Percentiles rank a stretch among this genome's conserved stretches.
phyloP scores from a whole-genome alignment of 2,329 filamentous ascomycete species.

The Endothia cerciana region DNA sequence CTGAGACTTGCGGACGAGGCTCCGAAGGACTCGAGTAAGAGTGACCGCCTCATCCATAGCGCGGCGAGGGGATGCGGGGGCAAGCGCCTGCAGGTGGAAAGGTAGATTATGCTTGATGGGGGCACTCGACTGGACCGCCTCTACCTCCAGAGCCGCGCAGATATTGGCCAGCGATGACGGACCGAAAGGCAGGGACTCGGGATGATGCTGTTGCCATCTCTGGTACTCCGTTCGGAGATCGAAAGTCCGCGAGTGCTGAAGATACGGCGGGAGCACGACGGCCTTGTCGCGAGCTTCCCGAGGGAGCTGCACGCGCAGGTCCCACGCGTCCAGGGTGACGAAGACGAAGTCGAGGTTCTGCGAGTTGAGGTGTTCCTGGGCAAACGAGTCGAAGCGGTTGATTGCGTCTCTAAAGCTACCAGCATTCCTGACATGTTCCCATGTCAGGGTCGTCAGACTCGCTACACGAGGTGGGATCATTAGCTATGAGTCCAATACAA shows the following conservation, averaged over 20 bases:
- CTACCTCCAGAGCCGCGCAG: slow-evolving; percentile 95
- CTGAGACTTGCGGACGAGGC: slow-evolving; percentile 94
- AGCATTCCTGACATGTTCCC: slow-evolving; percentile 98
- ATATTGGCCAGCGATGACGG: slow-evolving; percentile 96
- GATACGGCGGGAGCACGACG: slow-evolving; percentile 92
- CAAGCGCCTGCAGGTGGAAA: slow-evolving; percentile 94
- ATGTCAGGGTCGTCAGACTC: slow-evolving; percentile 95
- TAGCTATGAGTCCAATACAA: slow-evolving; percentile 9
- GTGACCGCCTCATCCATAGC: slow-evolving; percentile 98
- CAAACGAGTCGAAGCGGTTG: slow-evolving; percentile 91
- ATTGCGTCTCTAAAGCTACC: slow-evolving; percentile 97
- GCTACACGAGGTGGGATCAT: slow-evolving; percentile 55
- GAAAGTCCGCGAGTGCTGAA: slow-evolving; percentile 97
- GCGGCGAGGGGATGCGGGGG: slow-evolving; percentile 90
- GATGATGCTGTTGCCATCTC: slow-evolving; percentile 97
- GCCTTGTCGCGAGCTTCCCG: slow-evolving; percentile 98
- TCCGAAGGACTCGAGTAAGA: slow-evolving; percentile 86
- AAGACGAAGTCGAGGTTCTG: slow-evolving; percentile 98
- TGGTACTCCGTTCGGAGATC: slow-evolving; percentile 97
- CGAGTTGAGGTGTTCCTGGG: slow-evolving; percentile 84
- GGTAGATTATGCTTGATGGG: slow-evolving; percentile 99
- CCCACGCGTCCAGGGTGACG: slow-evolving; percentile 97
- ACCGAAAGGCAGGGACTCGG: slow-evolving; percentile 94
- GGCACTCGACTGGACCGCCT: slow-evolving; percentile 94
- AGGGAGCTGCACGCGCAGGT: slow-evolving; percentile 94